Evolutionary conservation across 2,329 filamentous ascomycete genomes (phyloP), one percentile per base, ranked within the genome.

Genomic region (Neurospora sp.): DNA sequence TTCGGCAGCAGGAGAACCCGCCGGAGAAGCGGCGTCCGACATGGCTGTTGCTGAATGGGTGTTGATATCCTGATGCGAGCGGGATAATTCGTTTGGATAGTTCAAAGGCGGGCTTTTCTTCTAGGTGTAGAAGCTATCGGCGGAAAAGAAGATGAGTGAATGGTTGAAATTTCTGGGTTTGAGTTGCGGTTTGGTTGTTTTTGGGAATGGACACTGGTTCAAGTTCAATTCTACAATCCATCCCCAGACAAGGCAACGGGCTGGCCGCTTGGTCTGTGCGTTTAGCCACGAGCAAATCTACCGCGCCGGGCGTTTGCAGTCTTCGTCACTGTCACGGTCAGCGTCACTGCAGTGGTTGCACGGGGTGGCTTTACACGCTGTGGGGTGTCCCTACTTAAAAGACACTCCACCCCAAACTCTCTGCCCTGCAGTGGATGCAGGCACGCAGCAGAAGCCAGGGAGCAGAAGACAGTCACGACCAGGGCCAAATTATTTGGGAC

Each of bases 21-120:
- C 78, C 12, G 80, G 76, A 5, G 84, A 85, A 68, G 81, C 82
- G 72, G 75, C 76, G 75, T 86, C 85, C 17, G 85, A 87, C 80
- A 82, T 82, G 74, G 66, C 70, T 62, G 52, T 36, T n/a, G 52
- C 52, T 70, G 66, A 70, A n/a, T 23, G 65, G 68, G 41, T 67
- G 17, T 39, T 12, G 65, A 40, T 62, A 19, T 66, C 38, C 46
- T 46, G 41, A 19, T 38, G 12, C 4, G 2, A 19, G 12, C 4
- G 17, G 11, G 10, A 39, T 19, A 6, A 19, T 15, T 62, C 28
- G 28, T 62, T 62, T 10, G 28, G 12, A 15, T 8, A 62, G 8
- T 2, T 62, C 15, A 36, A 62, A 10, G 17, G 15, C 28, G 37
- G 39, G 23, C 17, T 43, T 41, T 33, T 23, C 11, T 39, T 19